Evolutionary conservation across 2,329 filamentous ascomycete species (phyloP).

Genomic region (Ophiostoma ulmi): DNA sequence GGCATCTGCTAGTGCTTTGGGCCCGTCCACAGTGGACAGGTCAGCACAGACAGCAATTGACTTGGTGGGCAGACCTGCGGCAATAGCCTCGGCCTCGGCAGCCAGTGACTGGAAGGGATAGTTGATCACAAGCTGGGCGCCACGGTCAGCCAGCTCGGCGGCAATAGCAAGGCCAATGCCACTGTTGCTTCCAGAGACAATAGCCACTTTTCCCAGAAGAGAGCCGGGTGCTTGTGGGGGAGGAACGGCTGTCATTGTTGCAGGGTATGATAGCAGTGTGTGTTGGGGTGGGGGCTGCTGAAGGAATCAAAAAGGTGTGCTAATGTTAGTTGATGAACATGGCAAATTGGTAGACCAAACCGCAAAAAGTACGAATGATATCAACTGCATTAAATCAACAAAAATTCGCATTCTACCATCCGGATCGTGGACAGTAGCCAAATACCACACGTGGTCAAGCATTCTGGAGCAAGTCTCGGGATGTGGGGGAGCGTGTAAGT

Average conservation of each 20-base stretch:
- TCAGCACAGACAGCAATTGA: conserved; percentile 41
- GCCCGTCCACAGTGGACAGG: conserved; percentile 37
- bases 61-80: conserved; percentile 31
- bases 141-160: conserved; percentile 41
- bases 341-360: neutral
- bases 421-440: neutral
- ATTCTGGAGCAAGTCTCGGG: neutral
- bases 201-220: conserved; percentile 44
- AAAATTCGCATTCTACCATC: too few relatives aligned
- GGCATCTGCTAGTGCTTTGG: conserved; percentile 35
- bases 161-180: conserved; percentile 45
- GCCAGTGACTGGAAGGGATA: conserved; percentile 39
- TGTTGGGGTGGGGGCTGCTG: neutral
- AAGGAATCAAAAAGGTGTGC: too few relatives aligned
- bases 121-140: conserved; percentile 46
- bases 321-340: neutral
- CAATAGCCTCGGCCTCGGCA: conserved; percentile 32
- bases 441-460: neutral
- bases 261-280: neutral
- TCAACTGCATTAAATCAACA: conserved; percentile 8
- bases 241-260: neutral
- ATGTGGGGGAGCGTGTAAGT: conserved; percentile 16
- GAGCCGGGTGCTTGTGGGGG: conserved; percentile 4
- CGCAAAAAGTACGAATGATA: neutral
- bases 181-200: conserved; percentile 43